Conservation (phyloP, 352 stramenopile species). For the Phytopythium mirpurense region DNA sequence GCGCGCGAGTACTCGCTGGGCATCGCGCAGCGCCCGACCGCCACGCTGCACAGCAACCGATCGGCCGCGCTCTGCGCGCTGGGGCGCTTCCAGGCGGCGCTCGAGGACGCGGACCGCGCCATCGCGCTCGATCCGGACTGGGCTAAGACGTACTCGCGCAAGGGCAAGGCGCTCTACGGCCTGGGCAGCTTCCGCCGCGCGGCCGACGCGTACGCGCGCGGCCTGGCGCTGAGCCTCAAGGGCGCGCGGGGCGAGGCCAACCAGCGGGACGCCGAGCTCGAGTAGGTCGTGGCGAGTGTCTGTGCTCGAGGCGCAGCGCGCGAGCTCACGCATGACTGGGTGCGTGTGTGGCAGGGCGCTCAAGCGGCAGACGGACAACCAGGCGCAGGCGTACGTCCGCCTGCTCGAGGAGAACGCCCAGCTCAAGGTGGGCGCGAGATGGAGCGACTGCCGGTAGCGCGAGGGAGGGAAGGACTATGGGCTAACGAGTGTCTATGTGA, state of each 20-base stretch:
- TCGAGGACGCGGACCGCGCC: constrained; percentile 50
- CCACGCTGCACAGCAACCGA: constrained; percentile 76
- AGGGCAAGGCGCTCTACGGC: constrained; percentile 76
- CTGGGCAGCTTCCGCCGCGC: constrained; percentile 56
- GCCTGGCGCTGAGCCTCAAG: constrained; percentile 66
- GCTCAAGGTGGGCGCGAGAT: constrained; percentile 46
- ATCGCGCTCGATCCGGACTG: constrained; percentile 61
- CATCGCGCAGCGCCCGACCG: constrained; percentile 42
- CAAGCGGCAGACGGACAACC: constrained; percentile 58
- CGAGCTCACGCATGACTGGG: too few relatives aligned
- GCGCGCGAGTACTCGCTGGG: constrained; percentile 59
- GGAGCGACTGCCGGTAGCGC: too few relatives aligned
- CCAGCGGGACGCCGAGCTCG: constrained; percentile 65
- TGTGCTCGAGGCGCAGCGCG: too few relatives aligned
- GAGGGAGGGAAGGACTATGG: too few relatives aligned
- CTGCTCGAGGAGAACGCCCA: constrained; percentile 72
- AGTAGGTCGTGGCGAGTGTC: constrained; percentile 29
- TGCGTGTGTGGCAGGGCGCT: constrained; percentile 31
- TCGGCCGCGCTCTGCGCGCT: constrained; percentile 70
- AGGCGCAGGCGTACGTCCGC: constrained; percentile 65
- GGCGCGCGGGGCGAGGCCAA: constrained; percentile 56
- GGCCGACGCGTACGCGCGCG: constrained; percentile 69
- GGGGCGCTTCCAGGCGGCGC: constrained; percentile 38
- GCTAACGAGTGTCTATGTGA: too few relatives aligned
- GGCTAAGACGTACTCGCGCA: constrained; percentile 72